A percentile compares a stretch with the other conserved stretches of the same genome.
Evolutionary conservation across 2,329 filamentous ascomycete genomes (phyloP).

Genomic region (Microsporum canis): DNA sequence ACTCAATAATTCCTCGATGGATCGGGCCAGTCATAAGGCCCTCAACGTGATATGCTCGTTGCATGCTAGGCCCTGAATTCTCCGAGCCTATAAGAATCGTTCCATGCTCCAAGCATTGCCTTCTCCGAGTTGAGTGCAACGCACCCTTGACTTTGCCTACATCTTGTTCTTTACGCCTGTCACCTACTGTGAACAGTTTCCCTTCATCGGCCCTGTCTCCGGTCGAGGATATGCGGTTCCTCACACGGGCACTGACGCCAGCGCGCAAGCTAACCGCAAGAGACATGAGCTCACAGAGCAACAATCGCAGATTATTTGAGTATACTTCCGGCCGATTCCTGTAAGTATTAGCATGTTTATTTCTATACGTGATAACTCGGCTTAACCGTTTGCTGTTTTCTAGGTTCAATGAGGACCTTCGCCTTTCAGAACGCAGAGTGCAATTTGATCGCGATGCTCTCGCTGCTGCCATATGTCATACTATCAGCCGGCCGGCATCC

Average conservation of each 20-base stretch:
- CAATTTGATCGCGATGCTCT: constrained; percentile 10
- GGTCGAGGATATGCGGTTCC: background rate
- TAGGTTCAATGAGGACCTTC: constrained; percentile 11
- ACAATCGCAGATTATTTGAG: constrained; percentile 24
- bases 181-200: background rate
- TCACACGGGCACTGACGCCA: too few species aligned
- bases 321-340: constrained; percentile 2
- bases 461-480: background rate
- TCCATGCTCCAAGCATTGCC: too few species aligned
- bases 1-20: too few species aligned
- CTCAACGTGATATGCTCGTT: too few species aligned
- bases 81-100: too few species aligned
- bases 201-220: background rate
- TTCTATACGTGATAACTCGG: background rate
- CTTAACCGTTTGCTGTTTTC: background rate
- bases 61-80: too few species aligned
- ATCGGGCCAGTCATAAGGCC: too few species aligned
- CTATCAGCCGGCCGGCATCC: background rate
- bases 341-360: background rate
- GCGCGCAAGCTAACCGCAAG: background rate
- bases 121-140: too few species aligned
- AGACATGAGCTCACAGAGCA: constrained; percentile 5
- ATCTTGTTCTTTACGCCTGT: too few species aligned
- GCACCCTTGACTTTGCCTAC: too few species aligned
- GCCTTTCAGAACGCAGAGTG: constrained; percentile 9